phyloP scores from a whole-genome alignment of 139 green algal genomes.

The Micractinium conductrix region DNA sequence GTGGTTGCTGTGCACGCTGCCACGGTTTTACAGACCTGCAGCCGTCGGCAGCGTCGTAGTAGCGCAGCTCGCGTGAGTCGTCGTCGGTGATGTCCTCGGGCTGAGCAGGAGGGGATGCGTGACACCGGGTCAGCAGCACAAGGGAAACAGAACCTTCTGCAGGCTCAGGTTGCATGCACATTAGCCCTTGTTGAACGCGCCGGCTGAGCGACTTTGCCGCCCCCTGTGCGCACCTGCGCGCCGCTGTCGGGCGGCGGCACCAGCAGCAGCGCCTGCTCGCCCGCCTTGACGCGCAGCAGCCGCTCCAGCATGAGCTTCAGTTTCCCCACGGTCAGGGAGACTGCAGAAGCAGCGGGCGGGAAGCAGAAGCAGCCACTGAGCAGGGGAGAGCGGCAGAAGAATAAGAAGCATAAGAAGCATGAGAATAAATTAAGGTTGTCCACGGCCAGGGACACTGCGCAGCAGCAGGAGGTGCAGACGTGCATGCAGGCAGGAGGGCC shows the following conservation, averaged over 20 bases:
- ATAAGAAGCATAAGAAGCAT: not conserved
- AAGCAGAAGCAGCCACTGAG: not conserved
- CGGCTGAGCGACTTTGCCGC: too few species aligned
- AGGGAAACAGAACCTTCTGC: not conserved
- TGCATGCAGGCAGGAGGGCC: too few species aligned
- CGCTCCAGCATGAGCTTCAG: constrained; percentile 46
- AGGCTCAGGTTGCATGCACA: not conserved
- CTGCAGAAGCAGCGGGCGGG: not conserved
- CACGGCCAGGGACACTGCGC: constrained; percentile 19
- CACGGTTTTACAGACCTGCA: constrained; percentile 5
- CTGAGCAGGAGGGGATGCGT: not conserved
- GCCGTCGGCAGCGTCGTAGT: constrained; percentile 29
- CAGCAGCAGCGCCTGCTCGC: constrained; percentile 39
- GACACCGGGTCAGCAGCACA: not conserved
- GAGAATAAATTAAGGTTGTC: constrained; percentile 24
- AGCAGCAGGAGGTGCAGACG: not conserved
- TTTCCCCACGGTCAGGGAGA: constrained; percentile 33
- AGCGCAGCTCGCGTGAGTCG: constrained; percentile 27
- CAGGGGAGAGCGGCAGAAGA: not conserved
- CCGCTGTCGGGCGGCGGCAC: not conserved
- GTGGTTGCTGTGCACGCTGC: not conserved
- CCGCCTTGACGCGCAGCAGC: constrained; percentile 39
- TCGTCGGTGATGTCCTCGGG: constrained; percentile 42
- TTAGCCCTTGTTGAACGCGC: too few species aligned
- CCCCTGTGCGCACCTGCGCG: not conserved